These are phyloP conservation scores for Pseudozyma sp. DNA, from an alignment of 1,284 basidiomycete species.

Conservation along the genomic window DNA sequence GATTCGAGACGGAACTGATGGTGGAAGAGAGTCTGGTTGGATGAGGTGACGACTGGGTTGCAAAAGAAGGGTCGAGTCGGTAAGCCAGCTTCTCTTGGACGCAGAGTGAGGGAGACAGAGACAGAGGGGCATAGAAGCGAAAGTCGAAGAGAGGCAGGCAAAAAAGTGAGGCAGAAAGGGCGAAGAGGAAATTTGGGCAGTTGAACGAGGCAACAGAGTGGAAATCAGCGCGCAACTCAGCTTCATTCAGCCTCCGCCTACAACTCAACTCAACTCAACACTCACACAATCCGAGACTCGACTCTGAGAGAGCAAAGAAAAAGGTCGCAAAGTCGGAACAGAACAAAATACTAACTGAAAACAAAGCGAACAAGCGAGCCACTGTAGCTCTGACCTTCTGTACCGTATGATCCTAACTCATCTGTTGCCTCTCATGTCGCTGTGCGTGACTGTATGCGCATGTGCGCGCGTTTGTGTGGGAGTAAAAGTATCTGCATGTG, in stretches of 20 bases:
- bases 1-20: conserved; percentile 19
- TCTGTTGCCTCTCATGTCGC: no score
- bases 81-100: not conserved
- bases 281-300: not conserved
- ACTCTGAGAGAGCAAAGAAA: no score
- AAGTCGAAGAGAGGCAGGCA: not conserved
- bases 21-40: conserved; percentile 14
- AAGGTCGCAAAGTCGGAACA: not conserved
- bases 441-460: no score
- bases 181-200: not conserved
- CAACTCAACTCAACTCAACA: no score
- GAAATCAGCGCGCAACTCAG: not conserved
- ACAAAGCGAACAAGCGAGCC: not conserved
- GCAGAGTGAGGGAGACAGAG: not conserved
- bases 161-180: not conserved
- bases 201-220: not conserved
- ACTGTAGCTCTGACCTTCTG: no score
- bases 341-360: not conserved
- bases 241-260: no score
- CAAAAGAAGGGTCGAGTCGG: conserved; percentile 5
- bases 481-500: no score
- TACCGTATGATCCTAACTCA: no score
- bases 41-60: conserved; percentile 10
- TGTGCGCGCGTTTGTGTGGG: no score
- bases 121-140: not conserved